Evolutionary conservation across 352 stramenopile genomes (phyloP).

Genomic region (Phytopythium montanum): DNA sequence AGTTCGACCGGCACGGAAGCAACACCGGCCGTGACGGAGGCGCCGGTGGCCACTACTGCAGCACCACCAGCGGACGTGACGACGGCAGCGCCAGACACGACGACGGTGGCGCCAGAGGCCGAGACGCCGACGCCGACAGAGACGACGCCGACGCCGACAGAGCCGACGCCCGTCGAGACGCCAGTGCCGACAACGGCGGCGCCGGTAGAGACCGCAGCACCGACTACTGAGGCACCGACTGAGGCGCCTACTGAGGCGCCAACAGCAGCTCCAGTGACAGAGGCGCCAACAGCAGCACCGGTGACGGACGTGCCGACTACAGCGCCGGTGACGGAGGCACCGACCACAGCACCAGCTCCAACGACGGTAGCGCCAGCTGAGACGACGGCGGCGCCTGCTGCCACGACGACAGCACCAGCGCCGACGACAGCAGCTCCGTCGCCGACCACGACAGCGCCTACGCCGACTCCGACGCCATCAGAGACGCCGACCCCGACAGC

Average conservation of each 20-base stretch:
- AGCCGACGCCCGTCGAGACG: conserved; percentile 3
- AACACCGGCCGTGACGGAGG: neutral
- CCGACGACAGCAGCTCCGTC: neutral
- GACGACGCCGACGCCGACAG: conserved; percentile 11
- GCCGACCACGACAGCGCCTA: neutral
- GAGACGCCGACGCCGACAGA: conserved; percentile 7
- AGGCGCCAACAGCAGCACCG: conserved; percentile 10
- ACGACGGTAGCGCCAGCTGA: neutral
- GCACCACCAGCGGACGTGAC: conserved; percentile 5
- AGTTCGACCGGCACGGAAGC: neutral
- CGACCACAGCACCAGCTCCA: conserved; percentile 7
- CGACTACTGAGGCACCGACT: conserved; percentile 1
- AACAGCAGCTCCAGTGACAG: conserved; percentile 11
- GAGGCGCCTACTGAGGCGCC: neutral
- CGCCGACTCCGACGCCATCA: conserved; percentile 10
- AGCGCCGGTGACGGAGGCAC: conserved; percentile 3
- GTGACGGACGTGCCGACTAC: conserved; percentile 8
- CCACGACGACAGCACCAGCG: neutral
- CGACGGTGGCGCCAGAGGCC: conserved; percentile 3
- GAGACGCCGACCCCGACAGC: conserved; percentile 11
- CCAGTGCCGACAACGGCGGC: conserved; percentile 8
- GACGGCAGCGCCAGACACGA: too few relatives aligned
- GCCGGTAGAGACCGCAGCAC: neutral
- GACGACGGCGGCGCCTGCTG: neutral
- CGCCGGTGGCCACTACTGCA: neutral